Evolutionary conservation across 441 rosid genomes (phyloP), one percentile per base, ranked within the genome.

Genomic region (Adansonia grandidieri): DNA sequence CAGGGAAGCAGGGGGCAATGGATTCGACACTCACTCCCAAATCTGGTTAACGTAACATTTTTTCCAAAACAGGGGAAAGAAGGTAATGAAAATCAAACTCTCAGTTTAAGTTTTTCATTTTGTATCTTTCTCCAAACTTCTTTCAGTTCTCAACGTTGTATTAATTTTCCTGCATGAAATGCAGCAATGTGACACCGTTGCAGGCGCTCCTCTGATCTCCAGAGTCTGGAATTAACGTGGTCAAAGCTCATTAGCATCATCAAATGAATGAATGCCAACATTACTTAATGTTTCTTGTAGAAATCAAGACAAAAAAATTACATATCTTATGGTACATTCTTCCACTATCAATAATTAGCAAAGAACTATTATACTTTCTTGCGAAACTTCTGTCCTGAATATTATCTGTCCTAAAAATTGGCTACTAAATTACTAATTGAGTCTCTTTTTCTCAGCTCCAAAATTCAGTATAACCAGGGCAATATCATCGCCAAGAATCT

Each of bases 391-490:
- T 19, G 28, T 20, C 9, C 22, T 58, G 64, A 14, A n/a, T 2
- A 4, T 8, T 28, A 0, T 28, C 32, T 28, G 1, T 9, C 32
- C 11, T 58, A 20, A 58, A 8, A 2, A 19, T 58, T 13, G 54
- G 32, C 32, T 28, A 28, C 32, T 28, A 28, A 28, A 40, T 22
- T 24, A 47, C 22, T 74, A 3, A 54, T 62, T 62, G 51, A 9
- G 20, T 80, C 72, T 56, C 28, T 28, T 28, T 28, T 28, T 28
- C 32, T 28, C 88, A 89, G 94, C 75, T 81, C 37, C 77, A 68
- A 88, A 82, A 78, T 71, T 81, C 70, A 83, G 86, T 73, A 71
- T 71, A 62, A 77, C 87, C 78, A 82, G 81, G 77, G 91, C 86
- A 19, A 79, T 83, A 87, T 86, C 75, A 32, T 83, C 87, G 24